Base-by-base conservation (phyloP, 2,329 filamentous ascomycete genomes). In the Diaporthe amygdali region DNA sequence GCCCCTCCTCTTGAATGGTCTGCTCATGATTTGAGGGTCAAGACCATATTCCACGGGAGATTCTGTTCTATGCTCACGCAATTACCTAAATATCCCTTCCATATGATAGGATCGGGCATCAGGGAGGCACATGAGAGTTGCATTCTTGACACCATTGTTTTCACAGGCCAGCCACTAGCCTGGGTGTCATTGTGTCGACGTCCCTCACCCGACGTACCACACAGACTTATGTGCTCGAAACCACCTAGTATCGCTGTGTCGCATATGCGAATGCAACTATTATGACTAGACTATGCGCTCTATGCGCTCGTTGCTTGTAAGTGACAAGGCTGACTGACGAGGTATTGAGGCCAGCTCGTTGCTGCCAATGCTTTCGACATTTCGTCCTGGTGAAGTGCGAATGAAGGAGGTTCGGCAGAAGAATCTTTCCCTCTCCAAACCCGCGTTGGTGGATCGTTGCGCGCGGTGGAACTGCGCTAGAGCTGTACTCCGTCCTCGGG, bases 1-100 rank as follows among this genome's bases (percentile, higher is more conserved):
- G 41, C 59, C 59, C 59, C 59, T 63, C 39, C 34, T 54, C 54
- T 41, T 34, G 22, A 25, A 34, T 63, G 44, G 56, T 17, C 59
- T 49, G 59, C 59, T 64, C 30, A 44, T 64, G 59, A 49, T 49
- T 64, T 64, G 59, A 49, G n/a, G 30, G n/a, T 37, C 30, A 17
- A 10, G 27, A 20, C 5, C 41, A 41, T 49, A 47, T 49, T 64
- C 14, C 59, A 37, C 59, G 30, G 41, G 44, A 49, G 27, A 20
- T 22, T 63, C 56, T 25, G 44, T 27, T 37, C 22, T 25, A 37
- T 64, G 17, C 59, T 64, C 59, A 10, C 41, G 27, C 30, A 49
- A n/a, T 64, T 27, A 64, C 59, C 59, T 37, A 27, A 64, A 7
- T 49, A 20, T n/a, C n/a, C 6, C 41, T 63, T 22, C 41, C 59